Percentiles rank a stretch among this genome's conserved stretches.
phyloP scores from a whole-genome alignment of 2,329 filamentous ascomycete genomes.

The Proliferodiscus dingleyae region DNA sequence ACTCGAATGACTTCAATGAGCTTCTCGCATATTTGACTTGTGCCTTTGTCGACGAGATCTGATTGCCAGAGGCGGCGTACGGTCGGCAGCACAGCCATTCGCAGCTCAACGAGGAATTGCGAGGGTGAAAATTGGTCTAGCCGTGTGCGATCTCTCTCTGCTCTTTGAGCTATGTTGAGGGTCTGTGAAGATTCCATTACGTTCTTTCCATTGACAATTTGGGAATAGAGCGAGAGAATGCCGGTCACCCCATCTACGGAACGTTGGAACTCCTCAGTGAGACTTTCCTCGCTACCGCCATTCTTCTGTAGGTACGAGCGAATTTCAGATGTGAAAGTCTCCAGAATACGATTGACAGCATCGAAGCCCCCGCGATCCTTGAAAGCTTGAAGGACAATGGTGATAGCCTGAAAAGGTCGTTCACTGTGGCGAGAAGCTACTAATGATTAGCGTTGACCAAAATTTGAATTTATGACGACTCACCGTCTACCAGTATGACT shows the following conservation, averaged over 20 bases:
- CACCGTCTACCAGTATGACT: constrained; percentile 71
- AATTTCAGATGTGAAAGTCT: constrained; percentile 59
- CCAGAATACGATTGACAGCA: constrained; percentile 66
- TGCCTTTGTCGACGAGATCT: constrained; percentile 73
- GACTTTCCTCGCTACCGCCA: constrained; percentile 27
- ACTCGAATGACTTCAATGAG: constrained; percentile 79
- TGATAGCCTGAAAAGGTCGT: constrained; percentile 49
- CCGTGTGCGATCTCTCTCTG: constrained; percentile 50
- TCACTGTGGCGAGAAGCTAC: constrained; percentile 27
- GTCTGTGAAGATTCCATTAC: constrained; percentile 72
- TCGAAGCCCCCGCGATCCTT: constrained; percentile 74
- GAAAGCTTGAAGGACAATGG: constrained; percentile 80
- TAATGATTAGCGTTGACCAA: constrained; percentile 8
- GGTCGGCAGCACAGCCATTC: constrained; percentile 72
- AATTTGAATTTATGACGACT: constrained; percentile 13
- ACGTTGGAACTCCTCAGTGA: constrained; percentile 31
- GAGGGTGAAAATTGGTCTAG: constrained; percentile 59
- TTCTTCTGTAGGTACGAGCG: constrained; percentile 32
- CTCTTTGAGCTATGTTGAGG: constrained; percentile 44
- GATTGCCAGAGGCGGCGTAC: constrained; percentile 82
- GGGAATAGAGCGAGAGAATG: constrained; percentile 75
- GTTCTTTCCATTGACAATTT: constrained; percentile 72
- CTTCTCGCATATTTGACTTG: constrained; percentile 69
- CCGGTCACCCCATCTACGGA: constrained; percentile 65
- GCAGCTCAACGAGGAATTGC: constrained; percentile 83